Evolutionary conservation across 495 filamentous ascomycete genomes (phyloP).

Genomic region (Podospora tetraspora): DNA sequence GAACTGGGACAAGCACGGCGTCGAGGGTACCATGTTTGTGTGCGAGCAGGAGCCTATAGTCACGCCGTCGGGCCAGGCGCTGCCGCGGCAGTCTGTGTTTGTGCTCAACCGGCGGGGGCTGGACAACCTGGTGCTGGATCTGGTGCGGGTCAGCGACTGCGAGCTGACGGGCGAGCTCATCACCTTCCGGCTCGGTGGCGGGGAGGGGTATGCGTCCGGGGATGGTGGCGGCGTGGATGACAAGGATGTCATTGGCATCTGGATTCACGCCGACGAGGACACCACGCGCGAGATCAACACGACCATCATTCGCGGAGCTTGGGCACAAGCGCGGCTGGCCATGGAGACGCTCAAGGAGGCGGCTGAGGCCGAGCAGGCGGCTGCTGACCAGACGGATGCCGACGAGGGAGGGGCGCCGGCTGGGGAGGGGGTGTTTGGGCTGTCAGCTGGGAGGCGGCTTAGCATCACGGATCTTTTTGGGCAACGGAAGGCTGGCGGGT

Average conservation of each 20-base stretch:
- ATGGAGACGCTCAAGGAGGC: conserved; percentile 14
- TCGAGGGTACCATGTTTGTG: conserved; percentile 80
- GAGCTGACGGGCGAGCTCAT: conserved; percentile 40
- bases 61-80: conserved; percentile 15
- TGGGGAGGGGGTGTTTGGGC: conserved; percentile 1
- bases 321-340: conserved; percentile 33
- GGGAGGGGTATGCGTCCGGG: conserved; percentile 12
- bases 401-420: conserved; percentile 10
- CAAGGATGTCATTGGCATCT: conserved; percentile 41
- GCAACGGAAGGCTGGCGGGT: conserved; percentile 13
- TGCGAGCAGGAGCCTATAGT: conserved; percentile 52
- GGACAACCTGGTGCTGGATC: conserved; percentile 40
- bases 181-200: conserved; percentile 37
- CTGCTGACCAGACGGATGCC: conserved; percentile 6
- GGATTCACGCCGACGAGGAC: conserved; percentile 43
- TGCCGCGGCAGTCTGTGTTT: conserved; percentile 37
- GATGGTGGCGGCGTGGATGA: conserved; percentile 24
- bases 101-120: conserved; percentile 44
- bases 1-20: conserved; percentile 69
- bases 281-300: conserved; percentile 35
- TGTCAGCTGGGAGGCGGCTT: conserved; percentile 23
- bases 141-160: conserved; percentile 34
- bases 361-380: conserved; percentile 3
- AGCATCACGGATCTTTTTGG: conserved; percentile 34
- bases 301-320: conserved; percentile 35